Evolutionary conservation across 768 basidiomycete species (phyloP).

Genomic region (Xerocomus spinulosus): DNA sequence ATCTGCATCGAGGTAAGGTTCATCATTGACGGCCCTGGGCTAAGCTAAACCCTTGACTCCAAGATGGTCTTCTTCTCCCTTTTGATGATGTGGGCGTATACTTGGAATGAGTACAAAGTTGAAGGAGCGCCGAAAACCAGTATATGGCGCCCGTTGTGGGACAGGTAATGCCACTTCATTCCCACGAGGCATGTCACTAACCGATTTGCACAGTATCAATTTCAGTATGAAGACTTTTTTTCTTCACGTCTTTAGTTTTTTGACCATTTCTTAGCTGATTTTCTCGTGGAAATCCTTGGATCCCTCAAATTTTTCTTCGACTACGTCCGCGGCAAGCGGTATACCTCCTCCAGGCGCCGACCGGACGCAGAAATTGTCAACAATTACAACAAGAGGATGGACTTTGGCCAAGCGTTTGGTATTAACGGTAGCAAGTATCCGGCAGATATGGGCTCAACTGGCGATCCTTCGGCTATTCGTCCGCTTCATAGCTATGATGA

Average conservation of each 20-base stretch:
- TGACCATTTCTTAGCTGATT: slow-evolving; percentile 47
- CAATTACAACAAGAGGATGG: slow-evolving; percentile 26
- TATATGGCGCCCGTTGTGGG: slow-evolving; percentile 68
- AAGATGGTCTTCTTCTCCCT: slow-evolving; percentile 81
- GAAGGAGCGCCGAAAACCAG: slow-evolving; percentile 44
- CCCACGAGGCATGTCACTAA: slow-evolving; percentile 1
- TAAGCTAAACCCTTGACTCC: slow-evolving; percentile 3
- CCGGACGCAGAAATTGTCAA: slow-evolving; percentile 16
- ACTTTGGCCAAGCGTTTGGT: slow-evolving; percentile 40
- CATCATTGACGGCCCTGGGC: not conserved
- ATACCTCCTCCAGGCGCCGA: slow-evolving; percentile 18
- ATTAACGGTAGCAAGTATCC: slow-evolving; percentile 22
- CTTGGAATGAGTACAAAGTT: slow-evolving; percentile 59
- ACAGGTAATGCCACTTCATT: slow-evolving; percentile 34
- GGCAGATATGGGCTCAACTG: slow-evolving; percentile 3
- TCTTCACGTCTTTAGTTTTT: slow-evolving; percentile 1
- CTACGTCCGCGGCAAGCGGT: slow-evolving; percentile 32
- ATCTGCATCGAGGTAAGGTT: slow-evolving; percentile 73
- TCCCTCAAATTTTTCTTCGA: slow-evolving; percentile 61
- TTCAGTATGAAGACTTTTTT: slow-evolving; percentile 32
- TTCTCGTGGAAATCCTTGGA: slow-evolving; percentile 54
- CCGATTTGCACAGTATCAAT: slow-evolving; percentile 37
- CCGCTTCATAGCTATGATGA: slow-evolving; percentile 36
- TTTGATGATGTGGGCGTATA: slow-evolving; percentile 84
- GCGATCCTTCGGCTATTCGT: slow-evolving; percentile 9